Evolutionary conservation across 345 rosid species (phyloP), one percentile per base, ranked within the genome.

Genomic region (Triadica sebifera): DNA sequence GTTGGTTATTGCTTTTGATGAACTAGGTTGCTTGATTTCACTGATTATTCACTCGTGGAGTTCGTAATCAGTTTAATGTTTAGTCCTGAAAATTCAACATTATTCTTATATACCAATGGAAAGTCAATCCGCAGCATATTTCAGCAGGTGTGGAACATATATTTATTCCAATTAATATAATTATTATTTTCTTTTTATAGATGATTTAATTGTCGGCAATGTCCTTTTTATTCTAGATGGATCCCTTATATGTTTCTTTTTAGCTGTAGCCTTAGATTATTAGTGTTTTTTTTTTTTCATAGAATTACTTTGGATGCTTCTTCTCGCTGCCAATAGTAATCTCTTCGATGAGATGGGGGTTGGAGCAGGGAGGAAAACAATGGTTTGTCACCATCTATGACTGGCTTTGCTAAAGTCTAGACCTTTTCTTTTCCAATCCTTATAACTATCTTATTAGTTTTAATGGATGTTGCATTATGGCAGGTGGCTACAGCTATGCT

Each of bases 231-330:
- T 29, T 29, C 34, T 29, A 29, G 1, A 29, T 29, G 34, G 34
- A 29, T 29, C 34, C 34, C 2, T 29, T 29, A 29, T 29, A 2
- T 29, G 34, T 29, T 29, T 29, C 52, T 47, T 61, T 29, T 8
- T 53, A 1, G n/a, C 34, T 29, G 34, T 29, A 29, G 34, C 34
- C 34, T 29, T 29, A 29, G 1, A 41, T 20, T 53, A 6, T n/a
- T n/a, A n/a, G n/a, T n/a, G n/a, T 52, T 24, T 72, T 47, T 53
- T 12, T 77, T 79, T 65, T 66, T 29, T 45, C 4, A 69, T 93
- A 94, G 97, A 94, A 88, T 81, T 94, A 94, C 88, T 94, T 94
- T 68, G 98, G 98, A 39, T 90, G 98, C 76, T 92, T 94, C 80
- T 94, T 94, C 78, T 83, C 97, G 7, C 75, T 94, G 86, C 98